These are phyloP conservation scores for Fusarium avenaceum DNA, from an alignment of 2,329 filamentous ascomycete species.

Conservation along the genomic window DNA sequence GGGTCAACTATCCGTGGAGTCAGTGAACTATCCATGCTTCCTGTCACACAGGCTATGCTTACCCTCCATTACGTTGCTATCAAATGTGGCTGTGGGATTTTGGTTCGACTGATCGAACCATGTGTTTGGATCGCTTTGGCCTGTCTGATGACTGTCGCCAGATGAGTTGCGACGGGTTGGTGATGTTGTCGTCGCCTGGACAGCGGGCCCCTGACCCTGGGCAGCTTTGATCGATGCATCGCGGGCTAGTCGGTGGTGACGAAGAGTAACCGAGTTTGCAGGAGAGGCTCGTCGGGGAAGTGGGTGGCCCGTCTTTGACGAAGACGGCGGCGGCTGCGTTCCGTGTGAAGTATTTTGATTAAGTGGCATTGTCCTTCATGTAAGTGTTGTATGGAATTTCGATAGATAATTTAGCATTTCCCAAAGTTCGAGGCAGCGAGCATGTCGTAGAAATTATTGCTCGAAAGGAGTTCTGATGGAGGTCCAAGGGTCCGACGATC, in stretches of 20 bases:
- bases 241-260: slow-evolving; percentile 60
- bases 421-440: slow-evolving; percentile 7
- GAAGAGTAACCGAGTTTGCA: slow-evolving; percentile 62
- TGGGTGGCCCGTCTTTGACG: slow-evolving; percentile 55
- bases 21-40: slow-evolving; percentile 2
- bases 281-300: slow-evolving; percentile 61
- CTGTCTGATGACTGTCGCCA: slow-evolving; percentile 63
- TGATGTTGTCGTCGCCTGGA: slow-evolving; percentile 33
- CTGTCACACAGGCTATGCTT: slow-evolving; percentile 18
- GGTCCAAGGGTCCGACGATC: slow-evolving; percentile 35
- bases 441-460: slow-evolving; percentile 15
- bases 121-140: slow-evolving; percentile 63
- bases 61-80: slow-evolving; percentile 64
- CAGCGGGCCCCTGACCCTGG: slow-evolving; percentile 44
- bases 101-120: slow-evolving; percentile 70
- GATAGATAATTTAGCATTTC: slow-evolving; percentile 31
- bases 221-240: slow-evolving; percentile 56
- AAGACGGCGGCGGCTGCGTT: slow-evolving; percentile 44
- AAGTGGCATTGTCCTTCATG: slow-evolving; percentile 50
- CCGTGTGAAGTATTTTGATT: slow-evolving; percentile 41
- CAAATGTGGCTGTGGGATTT: slow-evolving; percentile 60
- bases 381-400: background rate
- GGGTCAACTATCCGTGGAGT: slow-evolving; percentile 59
- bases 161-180: slow-evolving; percentile 60
- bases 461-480: slow-evolving; percentile 21